phyloP scores from a whole-genome alignment of 2,329 filamentous ascomycete genomes.

The Claviceps quebecensis region DNA sequence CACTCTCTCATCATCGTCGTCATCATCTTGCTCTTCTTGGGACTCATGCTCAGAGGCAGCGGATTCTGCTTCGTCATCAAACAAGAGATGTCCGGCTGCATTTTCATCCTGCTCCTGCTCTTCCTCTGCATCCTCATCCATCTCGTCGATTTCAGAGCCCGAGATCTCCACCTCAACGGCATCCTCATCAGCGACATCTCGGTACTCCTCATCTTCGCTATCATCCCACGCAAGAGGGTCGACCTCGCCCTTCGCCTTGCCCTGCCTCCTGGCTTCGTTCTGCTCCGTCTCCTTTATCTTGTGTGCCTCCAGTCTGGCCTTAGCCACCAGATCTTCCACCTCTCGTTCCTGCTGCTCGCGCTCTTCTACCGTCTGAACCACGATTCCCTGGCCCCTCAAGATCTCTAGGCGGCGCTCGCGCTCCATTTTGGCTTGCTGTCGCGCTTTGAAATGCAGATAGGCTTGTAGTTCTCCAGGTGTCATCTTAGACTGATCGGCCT shows the following conservation, averaged over 20 bases:
- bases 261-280: constrained; percentile 54
- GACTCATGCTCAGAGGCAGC: constrained; percentile 14
- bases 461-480: constrained; percentile 55
- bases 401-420: constrained; percentile 63
- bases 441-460: constrained; percentile 55
- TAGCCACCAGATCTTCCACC: constrained; percentile 78
- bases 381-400: constrained; percentile 65
- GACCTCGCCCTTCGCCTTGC: constrained; percentile 29
- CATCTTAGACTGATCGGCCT: constrained; percentile 41
- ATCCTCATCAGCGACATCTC: constrained; percentile 22
- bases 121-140: constrained; percentile 17
- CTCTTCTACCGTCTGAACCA: constrained; percentile 76
- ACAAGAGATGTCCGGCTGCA: constrained; percentile 14
- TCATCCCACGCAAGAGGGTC: constrained; percentile 44
- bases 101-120: constrained; percentile 23
- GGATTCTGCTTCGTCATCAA: constrained; percentile 27
- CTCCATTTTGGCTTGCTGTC: constrained; percentile 66
- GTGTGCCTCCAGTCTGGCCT: constrained; percentile 61
- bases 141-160: constrained; percentile 28
- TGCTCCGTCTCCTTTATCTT: constrained; percentile 68
- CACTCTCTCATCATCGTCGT: constrained; percentile 18
- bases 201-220: constrained; percentile 39
- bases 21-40: constrained; percentile 19
- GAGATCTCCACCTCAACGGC: constrained; percentile 29
- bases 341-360: constrained; percentile 67